Base-by-base conservation (phyloP, 495 filamentous ascomycete genomes). In the Penicillium mononematosum region DNA sequence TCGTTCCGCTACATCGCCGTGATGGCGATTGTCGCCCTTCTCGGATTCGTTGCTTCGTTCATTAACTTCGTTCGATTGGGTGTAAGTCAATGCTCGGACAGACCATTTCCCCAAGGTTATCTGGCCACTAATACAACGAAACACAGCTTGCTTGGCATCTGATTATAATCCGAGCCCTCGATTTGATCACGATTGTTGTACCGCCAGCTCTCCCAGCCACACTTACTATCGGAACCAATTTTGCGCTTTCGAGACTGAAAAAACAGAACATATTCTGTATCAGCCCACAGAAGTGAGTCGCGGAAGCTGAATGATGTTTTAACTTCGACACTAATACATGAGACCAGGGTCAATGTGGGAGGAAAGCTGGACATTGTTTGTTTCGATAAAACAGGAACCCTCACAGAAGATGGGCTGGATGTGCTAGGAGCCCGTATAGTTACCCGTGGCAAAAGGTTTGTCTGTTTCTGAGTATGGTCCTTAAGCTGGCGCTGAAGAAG, bases 1-100 rank as follows among this genome's bases (percentile, higher is more conserved):
- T 97, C 95, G 4, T 99, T 99, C 67, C 86, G 92, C 24, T 99
- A 98, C 67, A 97, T 99, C 58, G 92, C 90, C 6, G 95, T 99
- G 34, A 98, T 99, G 95, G 93, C 81, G 45, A 71, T 84, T n/a
- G 86, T 99, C 59, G 95, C 95, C 25, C 66, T 85, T 46, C 66
- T 96, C 50, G 95, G 95, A 2, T 99, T 99, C 68, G 72, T 90
- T 25, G 90, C 87, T 6, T 96, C 94, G 4, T 88, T 98, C 55
- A 74, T 93, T 69, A 99, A 99, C 69, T 99, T 99, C 66, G 68
- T 98, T 58, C 83, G 87, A 19, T 79, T 99, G 29, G 82, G 83
- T 45, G 82, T 83, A 73, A 73, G 82, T 66, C 34, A 31, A 34
- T 49, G 25, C 9, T n/a, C 7, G 12, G 41, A 27, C 2, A 45